Base-by-base conservation (phyloP, 2,329 filamentous ascomycete genomes). In the Whalleya microplaca region DNA sequence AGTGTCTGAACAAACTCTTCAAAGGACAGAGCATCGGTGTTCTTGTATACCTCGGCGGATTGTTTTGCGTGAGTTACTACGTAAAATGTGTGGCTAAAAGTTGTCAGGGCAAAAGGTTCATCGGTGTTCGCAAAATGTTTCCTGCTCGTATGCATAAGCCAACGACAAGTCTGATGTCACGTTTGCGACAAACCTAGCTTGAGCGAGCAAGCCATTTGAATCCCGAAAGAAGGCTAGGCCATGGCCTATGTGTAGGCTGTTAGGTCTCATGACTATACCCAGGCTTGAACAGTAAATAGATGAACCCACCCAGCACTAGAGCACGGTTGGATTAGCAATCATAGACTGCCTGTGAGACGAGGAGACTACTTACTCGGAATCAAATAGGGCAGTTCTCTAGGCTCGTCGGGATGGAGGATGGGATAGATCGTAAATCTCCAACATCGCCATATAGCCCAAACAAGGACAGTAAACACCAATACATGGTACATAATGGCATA, bases 31-130 rank as follows among this genome's bases (percentile, higher is more conserved):
- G 66, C 57, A 6, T 66, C 41, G 12, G 29, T 60, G 51, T 69
- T 62, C 14, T 61, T 58, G 59, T 69, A 65, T n/a, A 65, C 61
- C 16, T 64, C 57, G 1, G 55, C 60, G 1, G 58, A 55, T n/a
- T 69, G 53, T 41, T 66, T 59, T 1, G 59, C 23, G 12, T 65
- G 46, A 4, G 66, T 64, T 1, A 70, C 48, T 20, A 70, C 56
- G 45, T 70, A 70, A n/a, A 64, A 57, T 6, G 51, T 67, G 9
- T 43, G 46, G 10, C 65, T 64, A 32, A 61, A 56, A 21, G 51
- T 53, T 1, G 64, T 66, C 5, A 71, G 43, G 9, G 66, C 55
- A 46, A 69, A 69, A 0, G 67, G 69, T 12, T 66, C 64, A 5
- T 59, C 56, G 14, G 44, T 56, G 21, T 53, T 51, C 37, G 45